phyloP scores from a whole-genome alignment of 2,329 filamentous ascomycete species.

The Delphinella strobiligena region DNA sequence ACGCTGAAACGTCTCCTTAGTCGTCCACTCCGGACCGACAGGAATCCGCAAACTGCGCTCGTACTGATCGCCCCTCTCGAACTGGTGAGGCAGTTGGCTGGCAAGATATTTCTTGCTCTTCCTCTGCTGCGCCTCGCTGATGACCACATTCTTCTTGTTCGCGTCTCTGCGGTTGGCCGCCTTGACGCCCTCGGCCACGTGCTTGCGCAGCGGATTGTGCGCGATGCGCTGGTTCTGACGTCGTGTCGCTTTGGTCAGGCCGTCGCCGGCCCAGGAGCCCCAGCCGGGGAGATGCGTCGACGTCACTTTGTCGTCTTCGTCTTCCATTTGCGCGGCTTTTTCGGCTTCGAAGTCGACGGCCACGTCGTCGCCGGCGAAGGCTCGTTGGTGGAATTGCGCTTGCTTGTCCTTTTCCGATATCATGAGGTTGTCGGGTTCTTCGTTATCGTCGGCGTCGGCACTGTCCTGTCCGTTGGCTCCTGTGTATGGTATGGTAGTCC shows the following conservation, averaged over 20 bases:
- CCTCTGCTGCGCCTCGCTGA: slow-evolving; percentile 81
- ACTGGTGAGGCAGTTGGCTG: slow-evolving; percentile 72
- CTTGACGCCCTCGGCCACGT: slow-evolving; percentile 60
- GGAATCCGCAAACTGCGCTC: slow-evolving; percentile 78
- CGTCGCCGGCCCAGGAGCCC: slow-evolving; percentile 84
- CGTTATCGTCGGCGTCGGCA: slow-evolving; percentile 12
- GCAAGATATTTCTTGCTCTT: slow-evolving; percentile 90
- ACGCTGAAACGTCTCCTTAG: slow-evolving; percentile 89
- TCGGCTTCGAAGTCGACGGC: slow-evolving; percentile 69
- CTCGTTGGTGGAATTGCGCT: slow-evolving; percentile 60
- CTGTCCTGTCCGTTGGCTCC: slow-evolving; percentile 15
- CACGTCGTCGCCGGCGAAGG: slow-evolving; percentile 82
- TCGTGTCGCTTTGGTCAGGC: slow-evolving; percentile 59
- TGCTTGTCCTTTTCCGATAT: slow-evolving; percentile 30
- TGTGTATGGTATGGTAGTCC: slow-evolving; percentile 30
- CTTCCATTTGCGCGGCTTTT: slow-evolving; percentile 57
- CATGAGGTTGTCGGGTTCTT: slow-evolving; percentile 14
- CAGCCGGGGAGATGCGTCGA: slow-evolving; percentile 86
- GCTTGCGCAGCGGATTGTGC: slow-evolving; percentile 42
- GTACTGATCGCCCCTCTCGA: slow-evolving; percentile 78
- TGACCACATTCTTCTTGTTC: slow-evolving; percentile 72
- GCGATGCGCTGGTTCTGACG: slow-evolving; percentile 43
- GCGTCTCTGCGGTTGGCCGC: slow-evolving; percentile 68
- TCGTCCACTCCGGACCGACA: slow-evolving; percentile 87
- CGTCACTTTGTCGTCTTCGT: slow-evolving; percentile 71